Evolutionary conservation across 495 filamentous ascomycete species (phyloP).

Genomic region (Glarea lozoyensis): DNA sequence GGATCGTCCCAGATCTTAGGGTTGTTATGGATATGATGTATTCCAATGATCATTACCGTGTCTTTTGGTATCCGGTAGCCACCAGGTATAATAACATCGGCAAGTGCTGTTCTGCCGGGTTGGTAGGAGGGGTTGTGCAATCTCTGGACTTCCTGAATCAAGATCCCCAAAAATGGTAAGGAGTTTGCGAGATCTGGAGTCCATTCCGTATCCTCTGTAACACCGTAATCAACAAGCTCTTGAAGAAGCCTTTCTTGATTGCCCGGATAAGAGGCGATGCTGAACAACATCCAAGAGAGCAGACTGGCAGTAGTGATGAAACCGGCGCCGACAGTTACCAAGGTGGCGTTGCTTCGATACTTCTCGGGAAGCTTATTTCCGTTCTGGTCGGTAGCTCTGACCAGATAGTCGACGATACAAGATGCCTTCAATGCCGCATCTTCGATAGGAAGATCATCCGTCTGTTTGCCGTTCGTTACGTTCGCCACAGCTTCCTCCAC

Average conservation of each 20-base stretch:
- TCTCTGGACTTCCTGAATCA: conserved; percentile 49
- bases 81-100: conserved; percentile 43
- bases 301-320: conserved; percentile 45
- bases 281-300: conserved; percentile 45
- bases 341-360: conserved; percentile 10
- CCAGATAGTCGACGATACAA: conserved; percentile 40
- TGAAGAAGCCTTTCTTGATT: conserved; percentile 44
- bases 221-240: conserved; percentile 42
- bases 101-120: conserved; percentile 40
- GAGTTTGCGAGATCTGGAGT: conserved; percentile 31
- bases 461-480: conserved; percentile 23
- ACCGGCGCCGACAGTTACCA: conserved; percentile 36
- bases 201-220: conserved; percentile 27
- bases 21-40: conserved; percentile 46
- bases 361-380: conserved; percentile 40
- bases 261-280: conserved; percentile 35
- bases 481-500: conserved; percentile 31
- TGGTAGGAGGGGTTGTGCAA: conserved; percentile 48
- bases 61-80: conserved; percentile 43
- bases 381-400: conserved; percentile 40
- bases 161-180: conserved; percentile 42
- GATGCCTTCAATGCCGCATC: conserved; percentile 41
- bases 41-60: conserved; percentile 35
- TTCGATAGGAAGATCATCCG: conserved; percentile 35
- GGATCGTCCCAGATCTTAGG: conserved; percentile 43